Base-by-base conservation (phyloP, 2,329 filamentous ascomycete genomes). In the Phaeosphaeriaceae sp. region DNA sequence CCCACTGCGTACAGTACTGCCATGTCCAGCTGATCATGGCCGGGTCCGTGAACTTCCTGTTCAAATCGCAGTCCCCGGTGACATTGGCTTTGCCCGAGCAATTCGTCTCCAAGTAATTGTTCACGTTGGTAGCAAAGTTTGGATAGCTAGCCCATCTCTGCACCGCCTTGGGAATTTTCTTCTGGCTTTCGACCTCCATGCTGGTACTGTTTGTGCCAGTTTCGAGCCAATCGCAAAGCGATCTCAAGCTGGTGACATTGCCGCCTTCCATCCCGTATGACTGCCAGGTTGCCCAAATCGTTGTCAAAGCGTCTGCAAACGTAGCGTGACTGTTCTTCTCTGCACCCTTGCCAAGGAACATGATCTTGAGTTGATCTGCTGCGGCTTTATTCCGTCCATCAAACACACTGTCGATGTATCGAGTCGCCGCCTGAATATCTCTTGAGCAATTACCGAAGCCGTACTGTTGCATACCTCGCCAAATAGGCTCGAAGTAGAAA, bases 1-100 rank as follows among this genome's bases (percentile, higher is more conserved):
- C 84, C 80, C 80, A 85, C 67, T 86, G 78, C 1, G 80, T 83
- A 70, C 84, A 86, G 65, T 81, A 83, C 65, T 86, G 83, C 82
- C 82, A 85, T 0, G 73, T 79, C 82, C 82, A 85, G 50, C 73
- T 70, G 59, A 84, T 81, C 1, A 58, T 64, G 7, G 75, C 63
- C 0, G 81, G 75, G 9, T 80, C 75, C 1, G 66, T 66, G 48
- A 76, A 70, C 5, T 60, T 61, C 19, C 70, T 62, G 32, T 79
- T 70, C 24, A 84, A 63, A 28, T 79, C 65, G 63, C 82, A 84
- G 2, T 75, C 53, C 1, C 65, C 67, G 13, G 58, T 54, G 2
- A 57, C 56, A 35, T 64, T 69, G 23, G 73, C 64, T 1, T 67
- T 65, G 0, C 74, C 73, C 3, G 75, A 75, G 68, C 81, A 84